phyloP scores from a whole-genome alignment of 768 basidiomycete species.

The Phlebiopsis flavidoalba region DNA sequence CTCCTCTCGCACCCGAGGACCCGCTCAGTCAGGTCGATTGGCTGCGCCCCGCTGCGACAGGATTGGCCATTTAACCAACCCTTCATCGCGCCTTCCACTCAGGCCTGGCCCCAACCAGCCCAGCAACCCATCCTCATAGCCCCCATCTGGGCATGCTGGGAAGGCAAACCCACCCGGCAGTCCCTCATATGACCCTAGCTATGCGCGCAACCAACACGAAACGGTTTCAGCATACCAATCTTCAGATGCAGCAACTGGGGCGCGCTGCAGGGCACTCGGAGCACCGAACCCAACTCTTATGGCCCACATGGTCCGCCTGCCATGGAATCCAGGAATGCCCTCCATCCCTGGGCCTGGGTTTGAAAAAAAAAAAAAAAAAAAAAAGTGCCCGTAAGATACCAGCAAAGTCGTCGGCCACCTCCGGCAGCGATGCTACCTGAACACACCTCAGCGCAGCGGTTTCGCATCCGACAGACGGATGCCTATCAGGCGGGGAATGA shows the following conservation, averaged over 20 bases:
- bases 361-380: too few species aligned
- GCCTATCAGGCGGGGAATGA: slow-evolving; percentile 31
- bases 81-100: slow-evolving; percentile 34
- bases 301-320: slow-evolving; percentile 29
- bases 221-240: slow-evolving; percentile 17
- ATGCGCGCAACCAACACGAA: slow-evolving; percentile 18
- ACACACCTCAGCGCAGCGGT: slow-evolving; percentile 52
- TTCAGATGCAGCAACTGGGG: slow-evolving; percentile 21
- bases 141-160: slow-evolving; percentile 36
- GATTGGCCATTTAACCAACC: slow-evolving; percentile 30
- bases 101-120: slow-evolving; percentile 33
- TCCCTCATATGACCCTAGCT: slow-evolving; percentile 27
- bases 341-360: slow-evolving; percentile 30
- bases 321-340: slow-evolving; percentile 24
- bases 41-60: slow-evolving; percentile 16
- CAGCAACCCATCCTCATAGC: slow-evolving; percentile 10
- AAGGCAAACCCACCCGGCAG: slow-evolving; percentile 21
- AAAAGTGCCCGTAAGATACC: slow-evolving; percentile 34
- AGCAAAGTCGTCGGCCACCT: slow-evolving; percentile 33
- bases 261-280: slow-evolving; percentile 3
- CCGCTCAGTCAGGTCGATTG: not conserved
- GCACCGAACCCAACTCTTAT: slow-evolving; percentile 24
- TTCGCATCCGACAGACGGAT: slow-evolving; percentile 47
- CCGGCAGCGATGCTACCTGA: slow-evolving; percentile 19
- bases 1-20: too few species aligned